phyloP scores from a whole-genome alignment of 257 asterid species.

The Scutellaria galericulata region DNA sequence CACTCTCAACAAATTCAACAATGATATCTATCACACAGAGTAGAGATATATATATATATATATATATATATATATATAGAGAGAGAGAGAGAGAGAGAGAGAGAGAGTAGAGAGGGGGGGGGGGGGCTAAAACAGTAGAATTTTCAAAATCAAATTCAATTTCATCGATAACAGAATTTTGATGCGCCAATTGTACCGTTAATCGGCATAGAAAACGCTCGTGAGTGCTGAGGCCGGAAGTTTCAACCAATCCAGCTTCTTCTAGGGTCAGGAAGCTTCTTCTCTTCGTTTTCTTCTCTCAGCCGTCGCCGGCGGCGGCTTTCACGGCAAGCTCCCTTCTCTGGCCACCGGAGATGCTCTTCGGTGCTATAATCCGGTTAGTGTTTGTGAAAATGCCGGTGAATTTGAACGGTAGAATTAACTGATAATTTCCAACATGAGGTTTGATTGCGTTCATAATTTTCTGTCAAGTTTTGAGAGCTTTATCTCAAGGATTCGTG shows the following conservation, averaged over 20 bases:
- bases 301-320: constrained; percentile 34
- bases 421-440: background rate
- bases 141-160: background rate
- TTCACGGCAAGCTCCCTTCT: constrained; percentile 23
- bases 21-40: constrained; percentile 58
- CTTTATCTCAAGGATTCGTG: background rate
- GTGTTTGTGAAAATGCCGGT: constrained; percentile 26
- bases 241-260: constrained; percentile 87
- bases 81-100: background rate
- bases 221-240: constrained; percentile 77
- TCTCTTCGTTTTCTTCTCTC: constrained; percentile 41
- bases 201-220: constrained; percentile 84
- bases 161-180: no score
- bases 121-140: background rate
- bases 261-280: constrained; percentile 62
- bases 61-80: no score
- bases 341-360: background rate
- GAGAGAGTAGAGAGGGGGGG: background rate
- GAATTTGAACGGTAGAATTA: background rate
- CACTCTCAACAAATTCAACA: constrained; percentile 69
- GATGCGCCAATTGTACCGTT: constrained; percentile 47
- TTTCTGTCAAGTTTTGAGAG: background rate
- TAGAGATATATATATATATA: no score
- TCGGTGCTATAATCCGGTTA: background rate
- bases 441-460: constrained; percentile 20